Base-by-base conservation (phyloP, 2,329 filamentous ascomycete genomes). In the Biscogniauxia marginata region DNA sequence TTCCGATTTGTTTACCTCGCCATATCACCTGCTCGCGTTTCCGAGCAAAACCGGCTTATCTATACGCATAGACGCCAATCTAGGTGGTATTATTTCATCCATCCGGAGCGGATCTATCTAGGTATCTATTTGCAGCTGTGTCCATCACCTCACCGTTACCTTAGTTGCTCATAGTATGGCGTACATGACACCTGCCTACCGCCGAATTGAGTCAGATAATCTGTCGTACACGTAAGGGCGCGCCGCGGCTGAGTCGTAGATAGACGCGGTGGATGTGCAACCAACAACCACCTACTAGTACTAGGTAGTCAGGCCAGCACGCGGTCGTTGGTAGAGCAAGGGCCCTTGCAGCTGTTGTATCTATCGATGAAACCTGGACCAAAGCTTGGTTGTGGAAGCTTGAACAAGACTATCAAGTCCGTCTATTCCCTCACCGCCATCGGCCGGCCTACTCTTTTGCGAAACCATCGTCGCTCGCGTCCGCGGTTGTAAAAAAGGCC, bases 1-100 rank as follows among this genome's bases (percentile, higher is more conserved):
- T 60, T 59, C 57, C 63, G 57, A 61, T 60, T 57, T 61, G 60
- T 61, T 62, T 63, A 58, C 62, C 55, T 59, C 55, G 57, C 57
- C 49, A 58, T 55, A 63, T 52, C 49, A 58, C 56, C 50, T 45
- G 49, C 51, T 63, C 60, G 66, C 57, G 58, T 53, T 62, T 61
- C 62, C 64, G 65, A 63, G 50, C n/a, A 18, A 48, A 52, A 52
- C 53, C 59, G 59, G 56, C 22, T 49, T 45, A 48, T 50, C 45
- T 46, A 46, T 21, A 50, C 44, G 44, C 44, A 46, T 46, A 39
- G 30, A 39, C 30, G 30, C 30, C 30, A 39, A 39, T 39, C 30
- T 39, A 16, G 13, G 30, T 39, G 30, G 30, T 39, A 39, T 8
- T 39, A 6, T 39, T 39, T 16, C 30, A 39, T 39, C 30, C 21